Evolutionary conservation across 805 yeast species (phyloP).

Genomic region (Nematodospora valgi): DNA sequence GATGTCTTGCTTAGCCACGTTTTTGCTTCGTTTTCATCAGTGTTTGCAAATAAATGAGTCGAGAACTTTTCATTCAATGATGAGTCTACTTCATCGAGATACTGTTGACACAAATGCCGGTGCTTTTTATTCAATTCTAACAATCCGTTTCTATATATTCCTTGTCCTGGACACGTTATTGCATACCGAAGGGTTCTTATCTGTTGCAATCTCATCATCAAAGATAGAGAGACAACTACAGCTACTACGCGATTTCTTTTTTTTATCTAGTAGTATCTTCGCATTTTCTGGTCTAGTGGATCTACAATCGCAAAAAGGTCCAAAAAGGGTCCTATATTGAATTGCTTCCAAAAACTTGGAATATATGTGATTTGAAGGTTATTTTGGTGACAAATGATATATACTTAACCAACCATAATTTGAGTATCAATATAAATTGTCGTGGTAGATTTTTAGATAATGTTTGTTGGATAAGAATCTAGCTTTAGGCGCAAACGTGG

Average conservation of each 20-base stretch:
- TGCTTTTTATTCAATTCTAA: conserved; percentile 17
- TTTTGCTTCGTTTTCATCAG: conserved; percentile 9
- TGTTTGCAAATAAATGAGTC: conserved; percentile 14
- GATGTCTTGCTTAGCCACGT: conserved; percentile 32
- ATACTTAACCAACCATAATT: too few species aligned
- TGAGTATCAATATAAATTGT: too few species aligned
- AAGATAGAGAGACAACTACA: not conserved
- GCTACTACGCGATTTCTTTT: not conserved
- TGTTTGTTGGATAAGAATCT: too few species aligned
- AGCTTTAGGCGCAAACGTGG: too few species aligned
- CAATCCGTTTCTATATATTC: conserved; percentile 19
- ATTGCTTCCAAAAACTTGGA: too few species aligned
- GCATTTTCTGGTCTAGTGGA: too few species aligned
- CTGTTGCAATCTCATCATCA: not conserved
- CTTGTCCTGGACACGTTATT: conserved; percentile 36
- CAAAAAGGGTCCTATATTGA: too few species aligned
- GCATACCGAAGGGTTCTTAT: conserved; percentile 15
- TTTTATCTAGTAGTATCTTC: not conserved
- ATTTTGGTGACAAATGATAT: too few species aligned
- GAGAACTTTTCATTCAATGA: conserved; percentile 21
- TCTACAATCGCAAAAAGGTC: too few species aligned
- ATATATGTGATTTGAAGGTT: too few species aligned
- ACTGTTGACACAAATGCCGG: conserved; percentile 10
- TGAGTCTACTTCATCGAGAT: conserved; percentile 18
- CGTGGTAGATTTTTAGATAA: too few species aligned